Evolutionary conservation across 2,329 filamentous ascomycete genomes (phyloP).

Genomic region (Penicillium concentricum): DNA sequence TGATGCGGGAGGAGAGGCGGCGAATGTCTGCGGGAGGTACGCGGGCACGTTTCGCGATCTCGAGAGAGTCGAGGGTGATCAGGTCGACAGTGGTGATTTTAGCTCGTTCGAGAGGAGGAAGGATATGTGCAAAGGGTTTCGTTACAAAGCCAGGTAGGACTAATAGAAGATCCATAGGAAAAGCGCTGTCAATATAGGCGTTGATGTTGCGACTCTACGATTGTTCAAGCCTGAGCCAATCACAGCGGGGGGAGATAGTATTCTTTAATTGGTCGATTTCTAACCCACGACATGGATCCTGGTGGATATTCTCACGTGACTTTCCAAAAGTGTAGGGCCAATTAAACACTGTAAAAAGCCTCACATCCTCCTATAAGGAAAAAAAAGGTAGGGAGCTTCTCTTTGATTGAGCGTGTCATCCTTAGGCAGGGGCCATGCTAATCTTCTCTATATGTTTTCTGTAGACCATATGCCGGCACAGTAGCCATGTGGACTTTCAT

Average conservation of each 20-base stretch:
- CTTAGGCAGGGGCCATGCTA: constrained; percentile 85
- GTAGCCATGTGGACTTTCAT: constrained; percentile 5
- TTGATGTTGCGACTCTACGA: constrained; percentile 10
- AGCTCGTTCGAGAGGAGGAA: constrained; percentile 77
- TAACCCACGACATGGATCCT: neutral
- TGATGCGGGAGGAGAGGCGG: constrained; percentile 66
- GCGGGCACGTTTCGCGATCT: constrained; percentile 82
- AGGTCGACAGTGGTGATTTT: constrained; percentile 78
- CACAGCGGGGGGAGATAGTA: neutral
- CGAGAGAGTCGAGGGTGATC: constrained; percentile 75
- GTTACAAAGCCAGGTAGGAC: constrained; percentile 78
- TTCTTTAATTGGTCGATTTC: neutral
- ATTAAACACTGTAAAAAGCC: neutral
- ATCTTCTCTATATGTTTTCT: constrained; percentile 73
- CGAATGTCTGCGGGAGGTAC: constrained; percentile 78
- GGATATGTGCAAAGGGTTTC: constrained; percentile 68
- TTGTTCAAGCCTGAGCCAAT: constrained; percentile 17
- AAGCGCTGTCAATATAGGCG: constrained; percentile 1
- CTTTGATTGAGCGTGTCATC: constrained; percentile 88
- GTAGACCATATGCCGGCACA: constrained; percentile 58
- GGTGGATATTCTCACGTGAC: neutral
- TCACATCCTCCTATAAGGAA: constrained; percentile 33
- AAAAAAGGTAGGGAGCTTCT: constrained; percentile 72
- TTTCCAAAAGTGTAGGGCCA: neutral
- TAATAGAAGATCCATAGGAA: constrained; percentile 67